Evolutionary conservation across 108 stramenopile genomes (phyloP), one percentile per base, ranked within the genome.

Genomic region (Aurantiochytrium sp.): DNA sequence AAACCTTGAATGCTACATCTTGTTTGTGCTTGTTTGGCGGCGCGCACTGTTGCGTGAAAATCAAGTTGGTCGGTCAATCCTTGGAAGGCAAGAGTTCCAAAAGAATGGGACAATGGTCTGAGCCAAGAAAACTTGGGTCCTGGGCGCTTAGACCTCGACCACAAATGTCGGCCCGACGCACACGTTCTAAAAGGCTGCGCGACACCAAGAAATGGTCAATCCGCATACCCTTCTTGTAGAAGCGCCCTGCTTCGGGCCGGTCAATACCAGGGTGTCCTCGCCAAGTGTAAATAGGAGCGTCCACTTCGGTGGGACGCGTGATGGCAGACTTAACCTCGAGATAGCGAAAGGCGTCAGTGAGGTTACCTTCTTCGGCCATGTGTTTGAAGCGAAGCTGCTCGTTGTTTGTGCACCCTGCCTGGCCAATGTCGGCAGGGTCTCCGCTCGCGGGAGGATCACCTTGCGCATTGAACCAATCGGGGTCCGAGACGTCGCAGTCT

Each of bases 401-500:
- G 51, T 83, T 83, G 49, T 83, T 83, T 35, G 76, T 83, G 76
- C 76, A 83, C 45, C 76, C 76, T 0, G 76, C 4, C 76, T 83
- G 76, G 25, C 76, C 76, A 12, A 53, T 18, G 4, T 83, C 76
- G 19, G 16, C 76, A 55, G 76, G 49, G 25, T 83, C 49, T 12
- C 51, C 6, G 8, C 14, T 16, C 10, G 19, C 76, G 19, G 76
- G 76, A 12, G 49, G 45, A 35, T 83, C 49, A 3, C 45, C 45
- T 53, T 83, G 76, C 76, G 49, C 76, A 53, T 83, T 53, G 51
- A 83, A 83, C 76, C 76, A 83, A 12, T 12, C 76, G 8, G 76
- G 18, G 16, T 47, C 76, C 45, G 76, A 83, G 3, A 83, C 49
- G 28, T 83, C 76, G 12, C 51, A 16, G 1, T 83, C 76, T 12